These are phyloP conservation scores for Rhodotorula paludigena DNA, from an alignment of 768 basidiomycete genomes.

Conservation along the genomic window DNA sequence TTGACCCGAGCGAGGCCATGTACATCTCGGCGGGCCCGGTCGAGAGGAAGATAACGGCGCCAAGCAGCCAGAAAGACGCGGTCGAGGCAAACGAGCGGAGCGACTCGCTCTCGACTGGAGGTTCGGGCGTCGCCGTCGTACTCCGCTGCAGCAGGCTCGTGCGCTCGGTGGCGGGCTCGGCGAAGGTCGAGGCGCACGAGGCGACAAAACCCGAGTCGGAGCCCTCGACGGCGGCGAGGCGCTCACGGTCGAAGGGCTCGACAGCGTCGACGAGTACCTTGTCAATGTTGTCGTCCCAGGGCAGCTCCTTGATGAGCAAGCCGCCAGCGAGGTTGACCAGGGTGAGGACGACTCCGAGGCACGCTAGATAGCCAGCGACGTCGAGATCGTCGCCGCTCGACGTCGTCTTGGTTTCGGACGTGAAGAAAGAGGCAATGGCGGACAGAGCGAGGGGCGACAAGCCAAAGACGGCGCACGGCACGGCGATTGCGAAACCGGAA, in stretches of 20 bases:
- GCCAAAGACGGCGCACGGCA: slow-evolving; percentile 40
- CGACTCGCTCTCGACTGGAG: not conserved
- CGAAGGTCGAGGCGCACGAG: not conserved
- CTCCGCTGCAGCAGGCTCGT: slow-evolving; percentile 7
- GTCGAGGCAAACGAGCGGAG: slow-evolving; percentile 13
- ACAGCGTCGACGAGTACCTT: slow-evolving; percentile 1
- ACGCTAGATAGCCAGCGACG: slow-evolving; percentile 33
- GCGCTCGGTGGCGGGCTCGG: slow-evolving; percentile 9
- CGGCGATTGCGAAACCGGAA: slow-evolving; percentile 40
- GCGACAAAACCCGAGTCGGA: not conserved
- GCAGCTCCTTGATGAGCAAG: slow-evolving; percentile 18
- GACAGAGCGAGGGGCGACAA: slow-evolving; percentile 41
- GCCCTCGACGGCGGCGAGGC: not conserved
- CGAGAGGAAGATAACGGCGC: slow-evolving; percentile 26
- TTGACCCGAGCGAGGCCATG: slow-evolving; percentile 26
- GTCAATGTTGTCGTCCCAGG: slow-evolving; percentile 26
- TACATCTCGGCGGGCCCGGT: slow-evolving; percentile 30
- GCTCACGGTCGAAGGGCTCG: not conserved
- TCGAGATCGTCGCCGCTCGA: slow-evolving; percentile 30
- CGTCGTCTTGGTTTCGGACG: slow-evolving; percentile 5
- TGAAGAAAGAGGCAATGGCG: slow-evolving; percentile 34
- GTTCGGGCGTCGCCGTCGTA: not conserved
- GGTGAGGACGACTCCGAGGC: slow-evolving; percentile 30
- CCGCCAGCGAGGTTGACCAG: slow-evolving; percentile 35
- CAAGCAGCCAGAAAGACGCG: slow-evolving; percentile 37